Conservation (phyloP, 768 basidiomycete genomes). For the Mrakia frigida region DNA sequence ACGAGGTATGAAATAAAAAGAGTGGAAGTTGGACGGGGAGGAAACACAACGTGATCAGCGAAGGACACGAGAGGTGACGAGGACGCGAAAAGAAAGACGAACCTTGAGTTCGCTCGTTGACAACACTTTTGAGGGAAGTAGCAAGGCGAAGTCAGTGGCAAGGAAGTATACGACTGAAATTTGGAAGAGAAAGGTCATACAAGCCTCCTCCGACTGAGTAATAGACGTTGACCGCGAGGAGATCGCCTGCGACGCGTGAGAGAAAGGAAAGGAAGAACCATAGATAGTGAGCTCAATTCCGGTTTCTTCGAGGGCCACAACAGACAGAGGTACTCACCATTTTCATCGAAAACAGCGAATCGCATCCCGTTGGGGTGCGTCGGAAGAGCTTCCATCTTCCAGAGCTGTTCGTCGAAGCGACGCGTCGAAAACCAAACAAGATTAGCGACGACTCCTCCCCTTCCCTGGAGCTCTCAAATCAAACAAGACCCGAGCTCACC, state of each 20-base stretch:
- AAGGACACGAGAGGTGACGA: neutral
- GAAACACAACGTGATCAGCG: neutral
- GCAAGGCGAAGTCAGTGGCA: neutral
- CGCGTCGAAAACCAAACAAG: neutral
- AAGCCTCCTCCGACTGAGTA: conserved; percentile 48
- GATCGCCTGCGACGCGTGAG: conserved; percentile 52
- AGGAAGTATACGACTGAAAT: too few relatives aligned
- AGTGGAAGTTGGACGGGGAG: conserved; percentile 35
- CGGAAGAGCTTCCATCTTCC: conserved; percentile 38
- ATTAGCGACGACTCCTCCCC: neutral
- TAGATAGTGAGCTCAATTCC: too few relatives aligned
- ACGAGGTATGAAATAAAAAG: conserved; percentile 38
- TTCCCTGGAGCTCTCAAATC: neutral
- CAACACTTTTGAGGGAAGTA: neutral
- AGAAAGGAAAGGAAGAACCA: too few relatives aligned
- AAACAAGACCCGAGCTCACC: conserved; percentile 42
- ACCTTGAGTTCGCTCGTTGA: conserved; percentile 12
- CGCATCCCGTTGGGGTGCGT: conserved; percentile 72
- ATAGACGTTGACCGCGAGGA: conserved; percentile 91
- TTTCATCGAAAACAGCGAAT: conserved; percentile 72
- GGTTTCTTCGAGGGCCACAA: too few relatives aligned
- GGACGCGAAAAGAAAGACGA: neutral
- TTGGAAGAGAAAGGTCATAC: neutral
- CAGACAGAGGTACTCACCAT: conserved; percentile 36
- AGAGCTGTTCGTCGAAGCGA: conserved; percentile 29